Evolutionary conservation across 2,329 filamentous ascomycete genomes (phyloP), one percentile per base, ranked within the genome.

Genomic region (Penicillium sp.): DNA sequence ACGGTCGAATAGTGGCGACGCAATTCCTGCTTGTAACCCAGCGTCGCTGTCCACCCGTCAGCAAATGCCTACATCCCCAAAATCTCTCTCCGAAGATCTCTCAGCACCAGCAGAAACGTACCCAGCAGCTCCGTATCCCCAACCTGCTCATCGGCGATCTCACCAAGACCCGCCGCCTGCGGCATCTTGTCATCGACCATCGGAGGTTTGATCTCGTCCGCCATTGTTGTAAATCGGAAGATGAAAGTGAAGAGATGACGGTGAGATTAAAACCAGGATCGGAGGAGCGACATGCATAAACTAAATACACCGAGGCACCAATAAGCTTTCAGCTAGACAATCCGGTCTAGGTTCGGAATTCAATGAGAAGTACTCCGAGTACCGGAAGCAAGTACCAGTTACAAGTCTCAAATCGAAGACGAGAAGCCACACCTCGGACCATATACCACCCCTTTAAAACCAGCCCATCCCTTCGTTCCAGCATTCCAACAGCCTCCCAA

Each of bases 1-100:
- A 84, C 70, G 54, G 81, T 82, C 3, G 79, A 80, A 62, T 85
- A 85, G 58, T 84, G 83, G 16, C 83, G 75, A 41, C 79, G 76
- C 30, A 86, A 72, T 63, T 86, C 83, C 67, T 85, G 82, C 64
- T 84, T 81, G 68, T 81, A 81, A 0, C 76, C 71, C 65, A 74
- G 62, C 36, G 60, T 65, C 13, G 69, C 69, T 72, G 24, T 22
- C 14, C 3, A 22, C 4, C 4, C 22, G 33, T 20, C 11, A 11
- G 9, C 7, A 22, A 30, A 27, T 42, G 30, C 9, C 7, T 6
- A 41, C 20, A 22, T n/a, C 20, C 20, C 20, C 20, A 22, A 22
- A 10, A 13, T 13, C 31, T 25, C 42, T 14, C 7, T 22, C 20
- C 14, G 33, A 10, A 13, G 10, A 27, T 25, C 42, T 14, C 7